Evolutionary conservation across 2,329 filamentous ascomycete species (phyloP), one percentile per base, ranked within the genome.

Genomic region (Fusarium sp.): DNA sequence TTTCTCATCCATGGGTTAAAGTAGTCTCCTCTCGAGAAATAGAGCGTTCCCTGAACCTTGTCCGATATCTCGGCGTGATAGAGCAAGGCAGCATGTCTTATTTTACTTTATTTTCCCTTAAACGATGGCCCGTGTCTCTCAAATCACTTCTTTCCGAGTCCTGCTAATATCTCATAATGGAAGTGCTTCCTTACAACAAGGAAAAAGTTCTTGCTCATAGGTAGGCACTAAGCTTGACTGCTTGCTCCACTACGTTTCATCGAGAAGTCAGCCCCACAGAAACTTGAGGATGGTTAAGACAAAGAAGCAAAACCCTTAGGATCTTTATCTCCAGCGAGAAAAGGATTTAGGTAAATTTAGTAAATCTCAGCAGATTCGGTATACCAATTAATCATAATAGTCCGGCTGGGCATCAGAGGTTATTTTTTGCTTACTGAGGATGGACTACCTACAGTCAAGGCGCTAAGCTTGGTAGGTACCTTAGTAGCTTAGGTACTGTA

Each of bases 191-290:
- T 24, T 15, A 8, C 32, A 35, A 15, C 32, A 35, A 35, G 14
- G 32, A 1, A 18, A 26, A 35, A 4, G 30, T 36, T 24, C 48
- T 24, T 20, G 30, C 30, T 24, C 48, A 24, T 6, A 13, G 4
- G 6, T 15, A 35, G 2, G 14, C 3, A 35, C 32, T 35, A 35
- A 32, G 32, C 17, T 24, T 24, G 8, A 35, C 30, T 51, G n/a
- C 30, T 38, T 35, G 14, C 35, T 18, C 26, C 47, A 20, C 28
- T 28, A n/a, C 36, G 20, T 26, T 59, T 50, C 30, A 66, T 38
- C 30, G 9, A n/a, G 30, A 11, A 35, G 20, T 9, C 12, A 24
- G 51, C 66, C 59, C 67, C 66, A 58, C 67, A 70, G 50, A 65
- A 70, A 51, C 67, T 70, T 36, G 10, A 26, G 13, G 12, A 30